Base-by-base conservation (phyloP, 306 rosid genomes). In the Comarum palustre region DNA sequence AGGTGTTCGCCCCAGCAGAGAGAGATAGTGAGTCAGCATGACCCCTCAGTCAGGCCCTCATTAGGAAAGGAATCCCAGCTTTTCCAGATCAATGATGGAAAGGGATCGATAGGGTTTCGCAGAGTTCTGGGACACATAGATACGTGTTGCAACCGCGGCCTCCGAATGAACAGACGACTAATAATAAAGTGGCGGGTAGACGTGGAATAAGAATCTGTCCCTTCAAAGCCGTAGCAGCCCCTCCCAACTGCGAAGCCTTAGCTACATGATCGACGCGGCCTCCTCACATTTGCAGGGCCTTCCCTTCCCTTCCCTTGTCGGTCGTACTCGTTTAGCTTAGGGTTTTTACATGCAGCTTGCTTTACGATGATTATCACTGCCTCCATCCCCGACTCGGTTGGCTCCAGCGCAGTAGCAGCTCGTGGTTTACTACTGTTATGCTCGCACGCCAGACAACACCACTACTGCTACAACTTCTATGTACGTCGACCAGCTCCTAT, bases 261-360 rank as follows among this genome's bases (percentile, higher is more conserved):
- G 22, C n/a, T n/a, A n/a, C 55, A 3, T 4, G 10, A 6, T 13
- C 17, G 73, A 69, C 61, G 73, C 42, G 73, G 73, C 73, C 61
- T 69, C 61, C 24, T 69, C 6, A 5, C 51, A 32, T 29, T 50
- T 61, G 45, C 39, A 68, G 29, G 58, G 20, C 9, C 9, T 0
- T 0, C n/a, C 8, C 2, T 42, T 5, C 43, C 19, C 2, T 6
- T 27, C 1, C 32, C 17, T 6, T 48, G 73, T 50, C 46, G 60
- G 46, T 32, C 19, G 34, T 12, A 13, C 63, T 57, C 19, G 36
- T 1, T 13, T n/a, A 13, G 24, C 9, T 52, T 20, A 11, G 19
- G 58, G 58, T 22, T 20, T 8, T 24, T 57, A 25, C 14, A 12
- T 57, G 15, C 58, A 9, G 46, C 11, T 14, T 46, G 6, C 13